Conservation (phyloP, 2,329 filamentous ascomycete species). For the Monilinia aucupariae region DNA sequence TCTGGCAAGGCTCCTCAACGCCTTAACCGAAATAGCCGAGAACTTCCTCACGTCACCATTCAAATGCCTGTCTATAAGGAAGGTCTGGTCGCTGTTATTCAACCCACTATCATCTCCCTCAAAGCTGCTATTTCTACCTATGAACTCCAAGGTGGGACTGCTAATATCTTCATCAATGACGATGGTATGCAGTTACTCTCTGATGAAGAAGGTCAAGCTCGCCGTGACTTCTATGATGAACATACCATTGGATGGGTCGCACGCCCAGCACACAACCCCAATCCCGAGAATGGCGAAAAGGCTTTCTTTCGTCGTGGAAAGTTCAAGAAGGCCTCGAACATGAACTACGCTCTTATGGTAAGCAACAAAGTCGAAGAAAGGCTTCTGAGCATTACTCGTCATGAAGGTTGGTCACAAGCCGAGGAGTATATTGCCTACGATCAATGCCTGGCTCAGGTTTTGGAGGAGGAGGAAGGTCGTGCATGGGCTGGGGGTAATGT, state of each 20-base stretch:
- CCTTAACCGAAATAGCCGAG: constrained; percentile 35
- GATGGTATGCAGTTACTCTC: constrained; percentile 65
- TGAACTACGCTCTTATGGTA: constrained; percentile 36
- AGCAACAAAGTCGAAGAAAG: constrained; percentile 30
- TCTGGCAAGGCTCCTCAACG: constrained; percentile 36
- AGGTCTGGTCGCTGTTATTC: constrained; percentile 67
- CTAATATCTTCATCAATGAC: constrained; percentile 72
- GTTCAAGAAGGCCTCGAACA: constrained; percentile 51
- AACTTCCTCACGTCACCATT: constrained; percentile 69
- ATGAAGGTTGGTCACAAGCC: constrained; percentile 56
- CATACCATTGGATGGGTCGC: constrained; percentile 66
- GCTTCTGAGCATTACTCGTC: background rate
- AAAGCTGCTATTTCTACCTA: constrained; percentile 74
- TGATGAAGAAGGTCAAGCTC: constrained; percentile 55
- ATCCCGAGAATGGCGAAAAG: constrained; percentile 28
- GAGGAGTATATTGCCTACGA: constrained; percentile 65
- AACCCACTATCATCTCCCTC: constrained; percentile 69
- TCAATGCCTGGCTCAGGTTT: constrained; percentile 56
- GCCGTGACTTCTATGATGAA: constrained; percentile 63
- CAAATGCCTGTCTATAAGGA: constrained; percentile 89
- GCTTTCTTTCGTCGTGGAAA: constrained; percentile 51
- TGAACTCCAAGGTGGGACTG: constrained; percentile 68
- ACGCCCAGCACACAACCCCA: constrained; percentile 10
- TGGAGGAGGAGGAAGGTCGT: constrained; percentile 58
- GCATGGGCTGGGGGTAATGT: constrained; percentile 83